Conservation (phyloP, 805 yeast genomes). For the Kazachstania taianensis region DNA sequence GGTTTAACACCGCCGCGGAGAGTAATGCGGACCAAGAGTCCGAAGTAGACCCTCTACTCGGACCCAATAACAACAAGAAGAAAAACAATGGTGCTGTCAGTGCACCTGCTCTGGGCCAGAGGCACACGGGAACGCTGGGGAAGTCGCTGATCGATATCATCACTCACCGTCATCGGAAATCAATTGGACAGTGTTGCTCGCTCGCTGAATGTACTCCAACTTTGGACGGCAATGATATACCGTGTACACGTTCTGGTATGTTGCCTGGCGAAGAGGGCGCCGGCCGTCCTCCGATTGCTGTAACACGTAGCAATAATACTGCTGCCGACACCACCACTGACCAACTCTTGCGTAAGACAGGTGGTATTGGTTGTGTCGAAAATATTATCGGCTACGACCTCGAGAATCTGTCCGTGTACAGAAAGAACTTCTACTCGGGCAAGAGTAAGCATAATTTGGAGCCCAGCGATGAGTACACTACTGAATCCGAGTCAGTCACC, state of each 20-base stretch:
- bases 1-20: background rate
- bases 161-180: slow-evolving; percentile 1
- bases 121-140: no score
- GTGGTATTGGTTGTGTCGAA: slow-evolving; percentile 24
- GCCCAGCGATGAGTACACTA: background rate
- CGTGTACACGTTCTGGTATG: background rate
- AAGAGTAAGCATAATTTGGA: background rate
- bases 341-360: no score
- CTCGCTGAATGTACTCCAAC: slow-evolving; percentile 4
- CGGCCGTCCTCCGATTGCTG: background rate
- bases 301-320: background rate
- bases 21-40: background rate
- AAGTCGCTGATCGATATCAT: slow-evolving; percentile 3
- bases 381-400: slow-evolving; percentile 29
- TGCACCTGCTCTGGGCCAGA: no score
- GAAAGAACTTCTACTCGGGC: slow-evolving; percentile 21
- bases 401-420: slow-evolving; percentile 26
- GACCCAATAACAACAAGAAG: background rate
- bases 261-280: background rate
- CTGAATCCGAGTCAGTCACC: background rate
- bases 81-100: no score
- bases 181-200: slow-evolving; percentile 4
- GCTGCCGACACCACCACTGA: background rate
- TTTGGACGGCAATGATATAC: slow-evolving; percentile 1
- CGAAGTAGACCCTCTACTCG: background rate